Evolutionary conservation across 179 eudicot species (phyloP).

Genomic region (Nepenthes alata): DNA sequence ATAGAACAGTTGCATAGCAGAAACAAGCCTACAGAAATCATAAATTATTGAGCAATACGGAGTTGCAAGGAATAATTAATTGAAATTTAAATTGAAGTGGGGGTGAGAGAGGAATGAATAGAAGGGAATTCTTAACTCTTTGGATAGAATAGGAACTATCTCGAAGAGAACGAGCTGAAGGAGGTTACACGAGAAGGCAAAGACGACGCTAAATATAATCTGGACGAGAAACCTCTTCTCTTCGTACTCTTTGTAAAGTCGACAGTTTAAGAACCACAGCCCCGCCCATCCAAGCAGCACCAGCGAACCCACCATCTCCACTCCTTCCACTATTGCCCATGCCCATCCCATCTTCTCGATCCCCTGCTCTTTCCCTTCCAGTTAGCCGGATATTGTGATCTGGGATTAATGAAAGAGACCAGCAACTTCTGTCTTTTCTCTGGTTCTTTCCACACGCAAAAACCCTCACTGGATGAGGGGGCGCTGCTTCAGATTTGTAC

Average conservation of each 20-base stretch:
- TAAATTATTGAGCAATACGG: no score
- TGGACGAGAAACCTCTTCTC: constrained; percentile 87
- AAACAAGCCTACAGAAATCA: no score
- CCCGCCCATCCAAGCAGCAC: constrained; percentile 73
- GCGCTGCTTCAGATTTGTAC: no score
- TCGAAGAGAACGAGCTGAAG: constrained; percentile 88
- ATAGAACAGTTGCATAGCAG: no score
- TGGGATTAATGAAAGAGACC: no score
- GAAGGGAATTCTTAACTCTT: constrained; percentile 35
- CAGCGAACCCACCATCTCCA: constrained; percentile 69
- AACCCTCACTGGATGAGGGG: no score
- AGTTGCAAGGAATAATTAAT: no score
- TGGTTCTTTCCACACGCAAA: no score
- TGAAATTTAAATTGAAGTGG: no score
- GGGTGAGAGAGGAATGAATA: not conserved
- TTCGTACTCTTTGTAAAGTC: constrained; percentile 91
- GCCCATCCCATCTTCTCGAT: constrained; percentile 57
- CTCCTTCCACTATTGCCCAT: constrained; percentile 54
- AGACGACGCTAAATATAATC: constrained; percentile 84
- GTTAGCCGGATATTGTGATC: no score
- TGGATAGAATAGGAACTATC: constrained; percentile 85
- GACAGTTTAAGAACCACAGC: constrained; percentile 71
- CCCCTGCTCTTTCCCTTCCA: not conserved
- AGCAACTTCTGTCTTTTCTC: no score
- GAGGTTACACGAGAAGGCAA: constrained; percentile 91